phyloP scores from a whole-genome alignment of 345 rosid species.

The Citrus reticulata region DNA sequence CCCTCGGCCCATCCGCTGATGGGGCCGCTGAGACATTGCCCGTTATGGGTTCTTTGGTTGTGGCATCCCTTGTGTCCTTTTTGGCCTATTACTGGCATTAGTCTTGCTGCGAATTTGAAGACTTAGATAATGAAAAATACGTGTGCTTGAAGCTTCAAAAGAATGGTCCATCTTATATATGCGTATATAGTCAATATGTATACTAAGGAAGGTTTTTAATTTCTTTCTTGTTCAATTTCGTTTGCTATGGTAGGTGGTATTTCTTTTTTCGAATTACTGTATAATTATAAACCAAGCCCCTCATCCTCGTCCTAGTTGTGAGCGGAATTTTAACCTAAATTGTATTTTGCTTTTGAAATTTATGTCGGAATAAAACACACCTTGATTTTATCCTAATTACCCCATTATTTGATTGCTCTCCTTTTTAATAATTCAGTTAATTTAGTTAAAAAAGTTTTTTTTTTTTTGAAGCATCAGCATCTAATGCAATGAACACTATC shows the following conservation, averaged over 20 bases:
- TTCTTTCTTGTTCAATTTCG: background rate
- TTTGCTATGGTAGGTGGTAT: background rate
- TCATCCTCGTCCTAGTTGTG: background rate
- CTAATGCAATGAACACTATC: background rate
- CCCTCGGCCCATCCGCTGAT: constrained; percentile 33
- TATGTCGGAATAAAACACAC: background rate
- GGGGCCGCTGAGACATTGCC: constrained; percentile 49
- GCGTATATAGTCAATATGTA: background rate
- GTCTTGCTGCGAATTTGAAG: background rate
- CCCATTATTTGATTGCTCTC: background rate
- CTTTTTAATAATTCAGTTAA: background rate
- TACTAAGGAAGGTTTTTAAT: background rate
- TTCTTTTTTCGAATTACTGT: too few relatives aligned
- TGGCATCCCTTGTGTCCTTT: constrained; percentile 60
- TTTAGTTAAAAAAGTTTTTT: background rate
- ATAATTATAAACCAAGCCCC: too few relatives aligned
- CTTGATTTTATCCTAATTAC: background rate
- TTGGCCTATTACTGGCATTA: constrained; percentile 54
- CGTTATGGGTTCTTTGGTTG: constrained; percentile 51
- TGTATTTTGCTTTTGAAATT: background rate
- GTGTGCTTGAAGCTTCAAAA: background rate
- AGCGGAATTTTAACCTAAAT: background rate
- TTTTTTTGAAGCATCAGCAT: background rate
- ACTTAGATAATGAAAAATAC: background rate
- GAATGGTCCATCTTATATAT: background rate